A percentile compares a stretch with the other conserved stretches of the same genome.
Conservation (phyloP, 257 asterid genomes). For the Hygrophila difformis region DNA sequence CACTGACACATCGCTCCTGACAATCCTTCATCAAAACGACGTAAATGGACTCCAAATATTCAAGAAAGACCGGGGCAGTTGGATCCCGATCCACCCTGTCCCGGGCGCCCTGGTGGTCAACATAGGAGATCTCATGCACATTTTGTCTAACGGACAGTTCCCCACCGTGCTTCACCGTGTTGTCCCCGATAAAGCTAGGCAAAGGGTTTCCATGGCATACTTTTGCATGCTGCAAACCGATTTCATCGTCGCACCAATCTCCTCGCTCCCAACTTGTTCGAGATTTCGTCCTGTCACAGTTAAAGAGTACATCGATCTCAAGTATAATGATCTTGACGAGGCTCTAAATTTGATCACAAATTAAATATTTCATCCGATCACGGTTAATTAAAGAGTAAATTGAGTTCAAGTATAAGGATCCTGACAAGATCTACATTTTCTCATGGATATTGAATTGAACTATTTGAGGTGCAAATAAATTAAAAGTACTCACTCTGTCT, state of each 20-base stretch:
- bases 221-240: constrained; percentile 51
- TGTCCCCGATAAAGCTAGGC: constrained; percentile 37
- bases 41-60: constrained; percentile 58
- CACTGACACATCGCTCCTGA: constrained; percentile 62
- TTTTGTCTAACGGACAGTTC: constrained; percentile 50
- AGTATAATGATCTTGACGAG: constrained; percentile 50
- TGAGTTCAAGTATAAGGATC: too few species aligned
- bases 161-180: constrained; percentile 47
- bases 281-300: constrained; percentile 35
- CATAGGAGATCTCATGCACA: constrained; percentile 65
- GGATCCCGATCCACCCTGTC: constrained; percentile 42
- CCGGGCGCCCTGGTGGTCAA: constrained; percentile 51
- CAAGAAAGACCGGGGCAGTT: constrained; percentile 32
- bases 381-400: background rate
- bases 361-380: too few species aligned
- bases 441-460: too few species aligned
- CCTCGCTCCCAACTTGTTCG: constrained; percentile 16
- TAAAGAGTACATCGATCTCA: constrained; percentile 50
- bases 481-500: too few species aligned
- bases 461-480: too few species aligned
- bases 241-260: constrained; percentile 35
- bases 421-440: too few species aligned
- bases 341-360: constrained; percentile 37
- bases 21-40: constrained; percentile 66
- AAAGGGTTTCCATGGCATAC: constrained; percentile 44